phyloP scores from a whole-genome alignment of 495 filamentous ascomycete species.

The Lasiosphaeris hirsuta region DNA sequence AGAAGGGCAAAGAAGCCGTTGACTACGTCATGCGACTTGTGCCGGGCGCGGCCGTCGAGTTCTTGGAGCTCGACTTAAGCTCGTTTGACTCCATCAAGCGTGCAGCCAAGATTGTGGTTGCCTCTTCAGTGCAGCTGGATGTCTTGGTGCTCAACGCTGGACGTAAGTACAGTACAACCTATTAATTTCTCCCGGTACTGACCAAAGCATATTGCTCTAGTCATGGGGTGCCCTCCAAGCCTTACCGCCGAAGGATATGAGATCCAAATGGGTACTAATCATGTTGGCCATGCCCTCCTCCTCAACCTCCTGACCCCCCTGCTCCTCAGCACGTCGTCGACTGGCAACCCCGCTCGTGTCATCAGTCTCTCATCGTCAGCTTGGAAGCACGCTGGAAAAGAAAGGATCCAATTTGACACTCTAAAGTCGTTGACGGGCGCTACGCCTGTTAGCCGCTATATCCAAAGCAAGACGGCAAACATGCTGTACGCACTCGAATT shows the following conservation, averaged over 20 bases:
- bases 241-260: slow-evolving; percentile 63
- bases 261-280: slow-evolving; percentile 65
- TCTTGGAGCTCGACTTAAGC: slow-evolving; percentile 36
- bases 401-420: slow-evolving; percentile 35
- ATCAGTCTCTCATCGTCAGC: slow-evolving; percentile 32
- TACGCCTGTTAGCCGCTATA: slow-evolving; percentile 51
- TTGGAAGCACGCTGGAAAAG: slow-evolving; percentile 32
- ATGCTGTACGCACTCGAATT: slow-evolving; percentile 59
- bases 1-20: slow-evolving; percentile 24
- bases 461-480: slow-evolving; percentile 63
- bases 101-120: slow-evolving; percentile 21
- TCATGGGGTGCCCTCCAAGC: slow-evolving; percentile 53
- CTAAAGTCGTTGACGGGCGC: slow-evolving; percentile 36
- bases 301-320: slow-evolving; percentile 58
- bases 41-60: neutral
- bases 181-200: neutral
- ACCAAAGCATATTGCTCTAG: slow-evolving; percentile 9
- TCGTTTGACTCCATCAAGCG: slow-evolving; percentile 26
- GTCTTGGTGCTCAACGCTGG: slow-evolving; percentile 57
- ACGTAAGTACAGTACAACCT: slow-evolving; percentile 38
- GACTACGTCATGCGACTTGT: slow-evolving; percentile 11
- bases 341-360: slow-evolving; percentile 39
- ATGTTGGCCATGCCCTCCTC: slow-evolving; percentile 64
- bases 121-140: slow-evolving; percentile 34
- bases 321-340: slow-evolving; percentile 37